Evolutionary conservation across 2,329 filamentous ascomycete genomes (phyloP), one percentile per base, ranked within the genome.

Genomic region (Akanthomyces dipterigenus): DNA sequence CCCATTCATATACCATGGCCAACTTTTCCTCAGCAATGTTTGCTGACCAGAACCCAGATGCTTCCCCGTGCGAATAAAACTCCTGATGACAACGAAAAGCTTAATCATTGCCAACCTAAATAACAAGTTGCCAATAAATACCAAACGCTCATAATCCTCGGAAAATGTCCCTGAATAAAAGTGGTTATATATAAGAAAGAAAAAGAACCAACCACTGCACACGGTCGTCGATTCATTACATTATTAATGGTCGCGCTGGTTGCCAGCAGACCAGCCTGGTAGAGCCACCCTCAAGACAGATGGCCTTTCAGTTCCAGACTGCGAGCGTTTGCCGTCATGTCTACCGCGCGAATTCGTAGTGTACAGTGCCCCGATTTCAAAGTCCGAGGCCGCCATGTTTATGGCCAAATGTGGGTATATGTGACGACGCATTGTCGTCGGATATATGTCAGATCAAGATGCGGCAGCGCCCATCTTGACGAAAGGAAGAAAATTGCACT

Each of bases 371-470:
- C 24, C 56, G 45, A 38, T 18, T 42, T 24, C 5, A 50, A 59
- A 12, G 14, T 31, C 20, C 48, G 26, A 34, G 36, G 56, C 22
- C 26, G 48, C 48, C 45, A 53, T 45, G 48, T 42, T 57, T 60
- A 36, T 60, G 36, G 48, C 48, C 48, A 38, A 51, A 60, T 34
- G 28, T 60, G 48, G 56, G 56, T 60, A 60, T 60, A 53, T 22
- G 26, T 45, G 48, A 51, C 46, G 40, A 53, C 26, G 22, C 31
- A 45, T 9, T 28, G 48, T 53, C 56, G 28, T 60, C 56, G 56
- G 38, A 50, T 58, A 42, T 31, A 43, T 50, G 36, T 58, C 36
- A 58, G 9, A 43, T 43, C 55, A 34, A 58, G 58, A 48, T 55
- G 50, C 40, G 31, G n/a, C 20, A 14, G 26, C 58, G 28, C 20